Base-by-base conservation (phyloP, 192 early-diverging fungal species). In the Martensiomyces pterosporus region DNA sequence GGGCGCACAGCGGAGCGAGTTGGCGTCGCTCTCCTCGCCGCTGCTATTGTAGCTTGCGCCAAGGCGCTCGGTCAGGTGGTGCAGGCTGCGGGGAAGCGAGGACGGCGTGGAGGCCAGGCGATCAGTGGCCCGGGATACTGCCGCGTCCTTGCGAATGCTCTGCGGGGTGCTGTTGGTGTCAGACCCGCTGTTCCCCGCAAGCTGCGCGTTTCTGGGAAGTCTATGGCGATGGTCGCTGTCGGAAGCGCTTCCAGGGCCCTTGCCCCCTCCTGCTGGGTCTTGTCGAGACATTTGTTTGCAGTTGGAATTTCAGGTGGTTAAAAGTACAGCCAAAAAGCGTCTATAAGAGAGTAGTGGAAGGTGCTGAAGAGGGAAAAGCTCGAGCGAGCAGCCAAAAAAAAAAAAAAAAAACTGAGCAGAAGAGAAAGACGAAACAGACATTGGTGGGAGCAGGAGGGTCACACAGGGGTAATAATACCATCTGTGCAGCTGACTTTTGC, bases 81-180 rank as follows among this genome's bases (percentile, higher is more conserved):
- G n/a, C 48, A 60, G 24, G 46, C 61, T 72, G 57, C 61, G 69
- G 22, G 69, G 55, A 4, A 72, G 46, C 37, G 61, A 64, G 16
- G 57, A 49, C 19, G 69, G 69, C 41, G 42, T 39, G 32, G 62
- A 57, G 1, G 69, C 61, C 12, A 72, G 61, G 12, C 61, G 56
- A 45, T 57, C 57, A 10, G 69, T 72, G 14, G 69, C 61, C 12
- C 61, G 56, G 1, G 69, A 52, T 4, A 69, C 57, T 1, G 58
- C 45, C 24, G 21, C 29, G 3, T 60, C 41, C 40, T 43, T 45
- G 14, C 69, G 57, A 43, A 55, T 59, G 18, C 48, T 34, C 52
- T 60, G 61, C 15, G 62, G 53, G 34, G 25, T 18, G 9, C 42
- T 8, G 6, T 32, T 32, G 29, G 6, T 12, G 29, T 12, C 29